A percentile compares a stretch with the other conserved stretches of the same genome.
phyloP scores from a whole-genome alignment of 2,329 filamentous ascomycete species.

The Tolypocladium amazonense region DNA sequence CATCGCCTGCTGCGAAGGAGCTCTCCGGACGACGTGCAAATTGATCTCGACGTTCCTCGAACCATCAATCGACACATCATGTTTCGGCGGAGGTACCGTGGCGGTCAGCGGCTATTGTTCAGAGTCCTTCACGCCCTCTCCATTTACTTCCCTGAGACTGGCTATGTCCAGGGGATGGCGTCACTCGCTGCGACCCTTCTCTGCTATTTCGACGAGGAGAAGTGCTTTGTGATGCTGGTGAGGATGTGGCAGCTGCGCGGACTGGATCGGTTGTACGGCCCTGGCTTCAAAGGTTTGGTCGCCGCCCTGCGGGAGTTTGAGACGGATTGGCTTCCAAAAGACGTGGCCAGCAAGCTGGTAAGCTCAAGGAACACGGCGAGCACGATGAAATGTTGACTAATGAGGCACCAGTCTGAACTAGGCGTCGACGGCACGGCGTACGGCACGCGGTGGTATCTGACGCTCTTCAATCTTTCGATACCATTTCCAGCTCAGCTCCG shows the following conservation, averaged over 20 bases:
- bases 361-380: constrained; percentile 22
- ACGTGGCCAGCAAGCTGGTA: constrained; percentile 73
- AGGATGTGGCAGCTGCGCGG: constrained; percentile 85
- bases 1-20: constrained; percentile 60
- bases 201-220: constrained; percentile 95
- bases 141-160: constrained; percentile 80
- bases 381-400: not conserved
- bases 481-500: constrained; percentile 89
- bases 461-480: constrained; percentile 92
- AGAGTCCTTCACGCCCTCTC: constrained; percentile 86
- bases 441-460: constrained; percentile 94
- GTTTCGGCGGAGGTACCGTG: constrained; percentile 86
- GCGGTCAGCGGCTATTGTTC: constrained; percentile 85
- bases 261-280: constrained; percentile 71
- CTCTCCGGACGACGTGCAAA: constrained; percentile 89
- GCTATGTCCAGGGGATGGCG: constrained; percentile 98
- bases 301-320: constrained; percentile 78
- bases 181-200: constrained; percentile 83
- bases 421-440: constrained; percentile 84
- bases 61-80: constrained; percentile 96
- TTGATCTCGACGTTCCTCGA: constrained; percentile 90
- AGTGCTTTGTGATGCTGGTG: constrained; percentile 92
- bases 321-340: constrained; percentile 69
- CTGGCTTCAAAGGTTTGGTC: constrained; percentile 81
- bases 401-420: constrained; percentile 50